Evolutionary conservation across 2,329 filamentous ascomycete genomes (phyloP).

Genomic region (Pleochaeta shiraiana): DNA sequence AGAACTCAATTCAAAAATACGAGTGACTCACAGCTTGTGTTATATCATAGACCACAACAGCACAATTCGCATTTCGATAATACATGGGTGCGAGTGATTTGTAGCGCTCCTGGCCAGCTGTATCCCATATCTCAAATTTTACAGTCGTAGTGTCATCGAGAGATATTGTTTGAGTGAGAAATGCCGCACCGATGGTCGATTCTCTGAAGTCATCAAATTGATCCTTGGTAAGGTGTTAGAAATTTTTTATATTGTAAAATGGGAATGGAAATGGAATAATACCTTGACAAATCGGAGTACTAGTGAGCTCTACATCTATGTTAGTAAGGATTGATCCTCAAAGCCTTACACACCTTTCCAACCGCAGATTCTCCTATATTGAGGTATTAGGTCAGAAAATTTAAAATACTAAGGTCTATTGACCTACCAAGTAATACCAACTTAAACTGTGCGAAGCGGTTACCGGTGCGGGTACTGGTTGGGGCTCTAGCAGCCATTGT

Average conservation of each 20-base stretch:
- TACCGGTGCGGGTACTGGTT: constrained; percentile 37
- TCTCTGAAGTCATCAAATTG: constrained; percentile 65
- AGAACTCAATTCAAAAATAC: no score
- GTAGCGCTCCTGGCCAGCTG: constrained; percentile 94
- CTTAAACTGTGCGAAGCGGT: constrained; percentile 98
- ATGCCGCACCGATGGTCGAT: constrained; percentile 46
- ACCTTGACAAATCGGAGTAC: constrained; percentile 98
- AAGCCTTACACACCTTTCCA: constrained; percentile 54
- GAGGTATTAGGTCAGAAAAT: constrained; percentile 20
- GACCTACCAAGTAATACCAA: constrained; percentile 77
- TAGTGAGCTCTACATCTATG: constrained; percentile 56
- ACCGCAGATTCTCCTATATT: constrained; percentile 82
- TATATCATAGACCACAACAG: constrained; percentile 97
- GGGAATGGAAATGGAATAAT: no score
- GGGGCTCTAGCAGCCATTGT: constrained; percentile 69
- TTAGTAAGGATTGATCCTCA: constrained; percentile 9
- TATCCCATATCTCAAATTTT: constrained; percentile 99
- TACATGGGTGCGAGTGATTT: constrained; percentile 99
- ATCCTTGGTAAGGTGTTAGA: constrained; percentile 33
- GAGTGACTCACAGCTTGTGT: constrained; percentile 62
- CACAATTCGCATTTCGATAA: constrained; percentile 98
- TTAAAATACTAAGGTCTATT: constrained; percentile 3
- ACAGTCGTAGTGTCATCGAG: constrained; percentile 96
- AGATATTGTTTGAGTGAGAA: constrained; percentile 96
- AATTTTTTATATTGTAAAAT: no score